Base-by-base conservation (phyloP, 768 basidiomycete genomes). In the Grammothele lineata region DNA sequence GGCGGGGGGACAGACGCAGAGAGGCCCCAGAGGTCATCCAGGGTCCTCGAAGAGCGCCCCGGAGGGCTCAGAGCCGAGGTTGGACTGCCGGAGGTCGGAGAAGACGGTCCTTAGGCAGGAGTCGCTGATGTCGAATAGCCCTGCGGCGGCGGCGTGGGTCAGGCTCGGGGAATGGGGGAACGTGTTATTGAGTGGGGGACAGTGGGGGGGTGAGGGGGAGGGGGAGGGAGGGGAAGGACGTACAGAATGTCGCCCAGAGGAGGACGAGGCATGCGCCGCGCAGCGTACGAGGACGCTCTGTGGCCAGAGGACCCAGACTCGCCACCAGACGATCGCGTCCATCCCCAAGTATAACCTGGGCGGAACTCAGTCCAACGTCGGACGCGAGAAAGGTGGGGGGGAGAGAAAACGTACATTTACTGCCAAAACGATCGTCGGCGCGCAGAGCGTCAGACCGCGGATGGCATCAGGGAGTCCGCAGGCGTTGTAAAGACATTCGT, bases 241-340 rank as follows among this genome's bases (percentile, higher is more conserved):
- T 17, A 41, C 40, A 27, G 18, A 41, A 18, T 2, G 40, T 41
- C 8, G 40, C 17, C n/a, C 10, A n/a, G 40, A 41, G 26, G 15
- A 41, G 18, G 17, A 41, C 21, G 9, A 41, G 25, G 19, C 40
- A 41, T 9, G 40, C 27, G 7, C n/a, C 40, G n/a, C 26, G n/a
- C n/a, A n/a, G n/a, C n/a, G 26, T 4, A 41, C 40, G 15, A 41
- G 14, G 26, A 41, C 26, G 26, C 40, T 41, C 8, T 25, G 3
- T n/a, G 40, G 40, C 40, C 40, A 41, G 4, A 41, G 14, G 24
- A 25, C 26, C 17, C 25, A 27, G 6, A 41, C 40, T 4, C 40
- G 40, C 40, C 40, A 30, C 40, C 40, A 41, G 8, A 41, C 40
- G 14, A 41, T 25, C 5, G 40, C 40, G 27, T n/a, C n/a, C n/a